phyloP scores from a whole-genome alignment of 2,329 filamentous ascomycete genomes.

The Fusarium sp. region DNA sequence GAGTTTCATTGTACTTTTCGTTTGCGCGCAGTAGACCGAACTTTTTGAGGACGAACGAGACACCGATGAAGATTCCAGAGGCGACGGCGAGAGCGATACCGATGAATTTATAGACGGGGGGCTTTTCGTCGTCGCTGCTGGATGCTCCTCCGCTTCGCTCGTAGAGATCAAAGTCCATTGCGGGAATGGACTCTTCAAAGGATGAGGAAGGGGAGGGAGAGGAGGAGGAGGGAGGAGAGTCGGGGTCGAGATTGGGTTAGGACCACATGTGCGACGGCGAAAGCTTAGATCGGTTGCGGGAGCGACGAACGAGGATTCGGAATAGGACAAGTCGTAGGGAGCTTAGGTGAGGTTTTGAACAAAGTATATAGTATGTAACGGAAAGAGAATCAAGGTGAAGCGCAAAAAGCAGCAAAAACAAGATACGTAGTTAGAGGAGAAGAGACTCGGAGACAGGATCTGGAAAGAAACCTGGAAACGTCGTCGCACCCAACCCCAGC shows the following conservation, averaged over 20 bases:
- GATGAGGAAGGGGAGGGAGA: not conserved
- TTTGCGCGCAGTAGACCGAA: conserved; percentile 91
- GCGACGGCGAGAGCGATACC: conserved; percentile 87
- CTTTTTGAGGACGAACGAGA: conserved; percentile 97
- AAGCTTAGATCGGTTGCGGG: conserved; percentile 31
- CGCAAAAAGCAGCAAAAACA: not conserved
- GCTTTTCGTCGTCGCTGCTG: conserved; percentile 49
- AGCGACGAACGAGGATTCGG: conserved; percentile 32
- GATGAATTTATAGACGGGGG: conserved; percentile 80
- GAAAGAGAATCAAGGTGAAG: not conserved
- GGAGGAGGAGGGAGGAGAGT: conserved; percentile 11
- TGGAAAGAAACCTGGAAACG: conserved; percentile 38
- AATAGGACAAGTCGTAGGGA: conserved; percentile 17
- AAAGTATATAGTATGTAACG: not conserved
- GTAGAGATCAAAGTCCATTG: conserved; percentile 43
- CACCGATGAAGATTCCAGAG: conserved; percentile 92
- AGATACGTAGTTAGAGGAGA: conserved; percentile 8
- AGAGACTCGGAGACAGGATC: conserved; percentile 2
- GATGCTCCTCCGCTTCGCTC: conserved; percentile 37
- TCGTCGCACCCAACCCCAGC: conserved; percentile 28
- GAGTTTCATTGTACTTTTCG: conserved; percentile 94
- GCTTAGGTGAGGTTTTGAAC: not conserved
- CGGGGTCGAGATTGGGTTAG: conserved; percentile 30
- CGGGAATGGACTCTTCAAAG: not conserved
- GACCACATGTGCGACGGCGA: conserved; percentile 41